Conservation (phyloP, 192 early-diverging fungal genomes). For the Coemansia aciculifera region DNA sequence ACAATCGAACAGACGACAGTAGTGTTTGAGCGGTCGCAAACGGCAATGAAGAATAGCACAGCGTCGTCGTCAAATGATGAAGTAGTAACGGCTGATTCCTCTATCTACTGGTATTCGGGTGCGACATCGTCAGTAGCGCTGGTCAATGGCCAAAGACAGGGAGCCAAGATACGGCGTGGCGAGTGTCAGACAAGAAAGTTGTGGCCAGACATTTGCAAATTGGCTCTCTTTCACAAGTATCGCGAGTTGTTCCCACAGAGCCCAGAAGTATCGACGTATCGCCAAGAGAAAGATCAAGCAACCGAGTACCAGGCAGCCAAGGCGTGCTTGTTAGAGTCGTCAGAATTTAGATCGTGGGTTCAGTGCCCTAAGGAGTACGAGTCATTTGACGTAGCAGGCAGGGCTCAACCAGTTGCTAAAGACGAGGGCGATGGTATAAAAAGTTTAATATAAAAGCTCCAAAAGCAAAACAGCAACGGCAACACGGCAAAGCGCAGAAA, state of each 20-base stretch:
- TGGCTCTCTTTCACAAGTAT: conserved; percentile 20
- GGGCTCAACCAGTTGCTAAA: not conserved
- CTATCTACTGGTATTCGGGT: conserved; percentile 46
- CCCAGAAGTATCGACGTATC: conserved; percentile 18
- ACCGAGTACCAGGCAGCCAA: conserved; percentile 34
- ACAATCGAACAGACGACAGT: conserved; percentile 12
- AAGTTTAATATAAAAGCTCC: too few species aligned
- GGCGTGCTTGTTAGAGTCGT: conserved; percentile 8
- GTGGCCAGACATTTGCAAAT: conserved; percentile 42
- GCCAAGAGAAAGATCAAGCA: conserved; percentile 26
- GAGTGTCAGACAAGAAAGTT: conserved; percentile 23
- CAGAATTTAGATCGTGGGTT: conserved; percentile 33
- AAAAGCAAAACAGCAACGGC: too few species aligned
- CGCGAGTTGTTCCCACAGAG: not conserved
- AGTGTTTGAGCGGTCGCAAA: conserved; percentile 36
- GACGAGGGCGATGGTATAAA: not conserved
- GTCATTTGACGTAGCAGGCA: conserved; percentile 14
- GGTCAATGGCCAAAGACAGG: conserved; percentile 57
- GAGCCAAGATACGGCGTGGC: conserved; percentile 38
- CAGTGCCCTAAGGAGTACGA: conserved; percentile 26
- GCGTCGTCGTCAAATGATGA: not conserved
- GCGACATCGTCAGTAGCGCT: conserved; percentile 44
- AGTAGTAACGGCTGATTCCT: conserved; percentile 37
- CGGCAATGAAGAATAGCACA: conserved; percentile 2
- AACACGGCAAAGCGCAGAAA: too few species aligned